These are phyloP conservation scores for Knoxdaviesia capensis DNA, from an alignment of 2,329 filamentous ascomycete genomes.

Conservation along the genomic window DNA sequence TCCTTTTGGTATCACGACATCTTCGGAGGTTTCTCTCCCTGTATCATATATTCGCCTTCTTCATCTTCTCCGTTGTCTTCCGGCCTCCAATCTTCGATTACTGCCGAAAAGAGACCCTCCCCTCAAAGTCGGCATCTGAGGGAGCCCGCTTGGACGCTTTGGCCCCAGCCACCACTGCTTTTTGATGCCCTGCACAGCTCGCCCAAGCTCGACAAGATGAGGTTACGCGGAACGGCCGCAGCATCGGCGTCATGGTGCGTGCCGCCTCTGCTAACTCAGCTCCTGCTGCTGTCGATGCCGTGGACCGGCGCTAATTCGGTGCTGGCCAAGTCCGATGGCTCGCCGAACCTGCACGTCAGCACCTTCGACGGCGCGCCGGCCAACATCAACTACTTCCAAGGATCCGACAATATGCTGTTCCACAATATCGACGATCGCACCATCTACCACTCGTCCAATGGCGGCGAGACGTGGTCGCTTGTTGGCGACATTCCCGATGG, in stretches of 20 bases:
- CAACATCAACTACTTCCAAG: slow-evolving; percentile 76
- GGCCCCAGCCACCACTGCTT: no score
- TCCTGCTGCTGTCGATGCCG: slow-evolving; percentile 28
- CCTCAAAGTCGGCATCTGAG: no score
- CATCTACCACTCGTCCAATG: slow-evolving; percentile 62
- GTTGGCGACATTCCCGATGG: slow-evolving; percentile 45
- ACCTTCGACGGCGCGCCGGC: slow-evolving; percentile 45
- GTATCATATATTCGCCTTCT: no score
- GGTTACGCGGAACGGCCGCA: slow-evolving; percentile 23
- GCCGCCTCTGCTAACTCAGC: slow-evolving; percentile 16
- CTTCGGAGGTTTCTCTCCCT: background rate
- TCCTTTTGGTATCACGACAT: slow-evolving; percentile 1
- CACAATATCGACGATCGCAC: slow-evolving; percentile 43
- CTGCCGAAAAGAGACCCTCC: no score
- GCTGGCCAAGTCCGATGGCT: slow-evolving; percentile 29
- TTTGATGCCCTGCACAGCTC: no score
- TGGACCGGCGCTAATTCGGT: slow-evolving; percentile 14
- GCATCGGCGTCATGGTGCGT: slow-evolving; percentile 7
- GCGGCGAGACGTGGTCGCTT: slow-evolving; percentile 55
- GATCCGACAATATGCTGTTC: slow-evolving; percentile 64
- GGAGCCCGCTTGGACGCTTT: no score
- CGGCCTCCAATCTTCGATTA: no score
- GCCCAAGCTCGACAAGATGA: slow-evolving; percentile 26
- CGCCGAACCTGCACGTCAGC: slow-evolving; percentile 44
- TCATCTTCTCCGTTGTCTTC: no score